phyloP scores from a whole-genome alignment of 176 grass and related monocot genomes.

The Eragrostis nindensis region DNA sequence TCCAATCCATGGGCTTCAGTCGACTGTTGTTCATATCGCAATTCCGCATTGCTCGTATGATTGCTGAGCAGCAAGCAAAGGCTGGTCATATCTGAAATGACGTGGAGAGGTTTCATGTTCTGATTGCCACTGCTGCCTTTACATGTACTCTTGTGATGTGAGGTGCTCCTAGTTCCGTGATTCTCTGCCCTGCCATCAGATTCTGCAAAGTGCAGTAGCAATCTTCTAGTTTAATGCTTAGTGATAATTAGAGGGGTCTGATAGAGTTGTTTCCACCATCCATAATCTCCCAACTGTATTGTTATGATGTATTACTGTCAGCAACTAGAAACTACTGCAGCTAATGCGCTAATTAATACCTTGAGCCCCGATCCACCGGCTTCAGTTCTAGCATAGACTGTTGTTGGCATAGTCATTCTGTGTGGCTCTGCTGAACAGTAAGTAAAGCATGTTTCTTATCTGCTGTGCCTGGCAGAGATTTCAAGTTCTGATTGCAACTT shows the following conservation, averaged over 20 bases:
- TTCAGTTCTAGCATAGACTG: no score
- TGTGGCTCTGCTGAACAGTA: no score
- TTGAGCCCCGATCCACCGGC: no score
- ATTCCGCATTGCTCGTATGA: neutral
- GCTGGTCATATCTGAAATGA: neutral
- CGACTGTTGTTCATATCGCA: neutral
- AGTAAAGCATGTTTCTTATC: no score
- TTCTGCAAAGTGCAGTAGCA: neutral
- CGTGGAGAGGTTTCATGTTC: no score
- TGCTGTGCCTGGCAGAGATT: no score
- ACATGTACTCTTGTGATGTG: neutral
- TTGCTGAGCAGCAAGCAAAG: neutral
- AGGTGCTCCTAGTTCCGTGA: neutral
- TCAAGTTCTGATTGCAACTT: neutral
- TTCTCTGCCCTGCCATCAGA: neutral
- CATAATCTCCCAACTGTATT: neutral
- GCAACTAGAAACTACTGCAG: no score
- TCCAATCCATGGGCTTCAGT: neutral
- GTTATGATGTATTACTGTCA: no score
- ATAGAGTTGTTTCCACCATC: neutral
- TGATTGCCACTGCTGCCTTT: neutral
- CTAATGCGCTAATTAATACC: no score
- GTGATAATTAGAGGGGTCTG: neutral
- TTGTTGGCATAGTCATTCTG: no score
- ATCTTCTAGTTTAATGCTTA: neutral